Conservation (phyloP, 1,139 yeast species). For the Sugiyamaella grinbergsii region DNA sequence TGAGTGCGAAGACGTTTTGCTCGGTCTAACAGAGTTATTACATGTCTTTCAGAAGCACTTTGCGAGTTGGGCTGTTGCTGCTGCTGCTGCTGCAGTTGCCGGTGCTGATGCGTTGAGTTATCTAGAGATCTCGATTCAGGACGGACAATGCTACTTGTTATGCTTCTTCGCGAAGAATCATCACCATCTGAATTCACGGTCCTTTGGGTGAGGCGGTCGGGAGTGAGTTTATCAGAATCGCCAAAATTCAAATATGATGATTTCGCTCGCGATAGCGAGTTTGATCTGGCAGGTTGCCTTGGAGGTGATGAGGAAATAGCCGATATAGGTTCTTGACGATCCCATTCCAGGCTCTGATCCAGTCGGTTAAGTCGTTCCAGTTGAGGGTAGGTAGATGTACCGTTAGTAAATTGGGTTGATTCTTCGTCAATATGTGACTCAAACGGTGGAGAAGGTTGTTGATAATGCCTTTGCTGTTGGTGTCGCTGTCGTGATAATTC, state of each 20-base stretch:
- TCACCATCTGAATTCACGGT: not conserved
- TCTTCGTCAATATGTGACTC: not conserved
- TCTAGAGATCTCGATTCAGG: not conserved
- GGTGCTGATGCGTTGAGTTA: constrained; percentile 4
- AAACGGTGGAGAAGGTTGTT: not conserved
- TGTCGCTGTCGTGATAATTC: not conserved
- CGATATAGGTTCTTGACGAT: constrained; percentile 23
- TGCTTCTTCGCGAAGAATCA: not conserved
- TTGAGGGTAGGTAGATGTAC: constrained; percentile 3
- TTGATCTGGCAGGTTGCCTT: not conserved
- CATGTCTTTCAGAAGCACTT: constrained; percentile 35
- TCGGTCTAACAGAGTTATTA: constrained; percentile 31
- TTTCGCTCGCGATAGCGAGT: constrained; percentile 3
- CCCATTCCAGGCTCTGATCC: constrained; percentile 19
- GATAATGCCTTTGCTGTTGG: no score
- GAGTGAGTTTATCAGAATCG: constrained; percentile 1
- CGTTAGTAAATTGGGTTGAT: not conserved
- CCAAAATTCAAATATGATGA: constrained; percentile 4
- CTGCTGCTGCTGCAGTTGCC: constrained; percentile 12
- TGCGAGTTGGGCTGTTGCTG: constrained; percentile 25
- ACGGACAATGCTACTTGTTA: not conserved
- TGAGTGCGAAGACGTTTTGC: constrained; percentile 26
- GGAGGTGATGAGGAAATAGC: constrained; percentile 20
- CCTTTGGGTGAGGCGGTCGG: constrained; percentile 5
- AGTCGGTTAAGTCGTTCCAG: constrained; percentile 3